Percentiles rank a stretch among this genome's conserved stretches.
Conservation (phyloP, 2,329 filamentous ascomycete genomes). For the Didymella arachidicola region DNA sequence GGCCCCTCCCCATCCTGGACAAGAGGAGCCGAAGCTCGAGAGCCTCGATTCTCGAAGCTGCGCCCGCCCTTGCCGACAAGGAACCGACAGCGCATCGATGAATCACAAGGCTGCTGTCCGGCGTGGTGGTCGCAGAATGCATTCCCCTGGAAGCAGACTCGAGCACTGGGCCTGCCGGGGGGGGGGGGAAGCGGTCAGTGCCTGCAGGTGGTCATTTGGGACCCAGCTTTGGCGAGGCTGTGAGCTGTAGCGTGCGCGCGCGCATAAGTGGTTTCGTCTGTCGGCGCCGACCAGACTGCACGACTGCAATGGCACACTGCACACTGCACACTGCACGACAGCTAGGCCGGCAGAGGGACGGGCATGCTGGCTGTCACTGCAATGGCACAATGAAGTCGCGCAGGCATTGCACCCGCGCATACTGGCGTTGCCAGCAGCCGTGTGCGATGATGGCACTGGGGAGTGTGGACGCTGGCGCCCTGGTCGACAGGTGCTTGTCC, state of each 20-base stretch:
- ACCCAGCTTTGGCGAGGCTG: constrained; percentile 30
- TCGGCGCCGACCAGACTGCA: background rate
- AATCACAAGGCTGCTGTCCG: constrained; percentile 21
- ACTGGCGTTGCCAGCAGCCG: background rate
- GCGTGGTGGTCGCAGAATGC: constrained; percentile 26
- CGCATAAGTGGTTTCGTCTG: constrained; percentile 36
- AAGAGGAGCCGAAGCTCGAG: constrained; percentile 2
- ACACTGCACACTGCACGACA: background rate
- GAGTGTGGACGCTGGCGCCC: constrained; percentile 2
- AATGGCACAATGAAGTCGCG: background rate
- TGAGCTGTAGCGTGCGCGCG: constrained; percentile 36
- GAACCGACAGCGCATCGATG: constrained; percentile 24
- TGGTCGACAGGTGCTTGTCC: constrained; percentile 16
- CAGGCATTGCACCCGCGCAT: background rate
- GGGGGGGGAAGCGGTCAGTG: constrained; percentile 38
- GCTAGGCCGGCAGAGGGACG: background rate
- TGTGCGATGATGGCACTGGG: background rate
- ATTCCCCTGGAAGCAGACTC: constrained; percentile 36
- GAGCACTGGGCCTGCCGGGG: constrained; percentile 21
- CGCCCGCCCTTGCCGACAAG: constrained; percentile 31
- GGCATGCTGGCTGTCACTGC: background rate
- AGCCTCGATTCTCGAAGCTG: constrained; percentile 26
- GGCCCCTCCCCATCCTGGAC: constrained; percentile 7
- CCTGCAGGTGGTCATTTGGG: constrained; percentile 29
- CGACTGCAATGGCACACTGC: no score